These are phyloP conservation scores for Penicillium sp. DNA, from an alignment of 2,329 filamentous ascomycete species.

Conservation along the genomic window DNA sequence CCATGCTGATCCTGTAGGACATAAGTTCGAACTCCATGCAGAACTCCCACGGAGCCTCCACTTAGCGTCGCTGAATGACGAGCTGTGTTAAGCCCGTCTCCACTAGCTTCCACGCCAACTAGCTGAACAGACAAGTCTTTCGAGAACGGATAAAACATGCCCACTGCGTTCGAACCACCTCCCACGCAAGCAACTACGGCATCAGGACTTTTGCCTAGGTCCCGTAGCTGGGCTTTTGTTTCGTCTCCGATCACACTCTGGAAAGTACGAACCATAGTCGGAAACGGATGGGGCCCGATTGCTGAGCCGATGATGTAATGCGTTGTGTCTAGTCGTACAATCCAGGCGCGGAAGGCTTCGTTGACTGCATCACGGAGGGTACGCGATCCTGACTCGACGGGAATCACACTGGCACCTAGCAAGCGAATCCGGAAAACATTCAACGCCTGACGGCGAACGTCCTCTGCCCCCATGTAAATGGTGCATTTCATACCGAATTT, in stretches of 20 bases:
- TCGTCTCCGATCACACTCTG: conserved; percentile 78
- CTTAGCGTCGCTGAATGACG: conserved; percentile 82
- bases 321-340: conserved; percentile 80
- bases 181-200: conserved; percentile 96
- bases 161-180: conserved; percentile 85
- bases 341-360: conserved; percentile 87
- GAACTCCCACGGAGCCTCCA: conserved; percentile 81
- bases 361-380: conserved; percentile 84
- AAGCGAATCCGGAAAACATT: conserved; percentile 97
- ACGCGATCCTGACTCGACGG: conserved; percentile 73
- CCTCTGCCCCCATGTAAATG: conserved; percentile 95
- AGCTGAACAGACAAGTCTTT: conserved; percentile 77
- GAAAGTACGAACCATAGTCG: conserved; percentile 89
- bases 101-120: conserved; percentile 88
- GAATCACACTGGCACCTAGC: conserved; percentile 82
- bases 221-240: conserved; percentile 78
- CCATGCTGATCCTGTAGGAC: conserved; percentile 86
- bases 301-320: conserved; percentile 97
- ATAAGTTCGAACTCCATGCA: conserved; percentile 92
- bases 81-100: conserved; percentile 77
- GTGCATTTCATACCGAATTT: conserved; percentile 97
- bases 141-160: conserved; percentile 96
- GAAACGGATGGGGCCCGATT: conserved; percentile 94
- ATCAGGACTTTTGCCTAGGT: conserved; percentile 59
- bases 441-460: conserved; percentile 85